Evolutionary conservation across 164 flowering plant species (phyloP), one percentile per base, ranked within the genome.

Genomic region (Annona squamosa): DNA sequence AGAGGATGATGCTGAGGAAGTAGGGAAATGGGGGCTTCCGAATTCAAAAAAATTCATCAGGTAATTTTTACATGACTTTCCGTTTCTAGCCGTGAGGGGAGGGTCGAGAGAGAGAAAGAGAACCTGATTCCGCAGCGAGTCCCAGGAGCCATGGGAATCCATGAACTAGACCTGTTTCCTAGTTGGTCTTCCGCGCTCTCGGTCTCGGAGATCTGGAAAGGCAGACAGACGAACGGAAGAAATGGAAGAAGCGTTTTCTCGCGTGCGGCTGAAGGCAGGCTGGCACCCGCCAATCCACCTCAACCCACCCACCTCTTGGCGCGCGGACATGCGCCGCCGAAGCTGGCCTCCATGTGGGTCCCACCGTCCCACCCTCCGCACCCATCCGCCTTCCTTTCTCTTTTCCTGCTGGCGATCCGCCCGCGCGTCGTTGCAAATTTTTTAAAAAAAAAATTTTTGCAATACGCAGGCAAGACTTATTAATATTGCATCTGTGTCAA

Each of bases 131-230:
- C 94, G 90, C 41, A 91, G 79, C 46, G 94, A 83, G 72, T 91
- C 94, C 97, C 97, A 89, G 13, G 93, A 89, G 78, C 75, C 85
- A 5, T 90, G 82, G 46, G 82, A 84, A 75, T 91, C 97, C 97
- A 89, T 88, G 74, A 74, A 41, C 19, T 64, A 1, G 69, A 63
- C 56, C 61, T 4, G 17, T 45, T 19, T 68, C 57, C 63, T 7
- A 4, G 70, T 46, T 56, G 26, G 56, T 62, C 69, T 48, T 57
- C 37, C 46, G 6, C 37, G 13, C 48, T 6, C 62, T 45, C 3
- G 64, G 75, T n/a, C 71, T 76, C 26, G 75, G 77, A 63, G 37
- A n/a, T 63, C 65, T 63, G 26, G n/a, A 67, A 10, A 5, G 19
- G 46, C 4, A 37, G 47, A 43, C 13, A 0, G 43, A 67, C 13